phyloP scores from a whole-genome alignment of 2,329 filamentous ascomycete genomes.

The Falciphora oryzae region DNA sequence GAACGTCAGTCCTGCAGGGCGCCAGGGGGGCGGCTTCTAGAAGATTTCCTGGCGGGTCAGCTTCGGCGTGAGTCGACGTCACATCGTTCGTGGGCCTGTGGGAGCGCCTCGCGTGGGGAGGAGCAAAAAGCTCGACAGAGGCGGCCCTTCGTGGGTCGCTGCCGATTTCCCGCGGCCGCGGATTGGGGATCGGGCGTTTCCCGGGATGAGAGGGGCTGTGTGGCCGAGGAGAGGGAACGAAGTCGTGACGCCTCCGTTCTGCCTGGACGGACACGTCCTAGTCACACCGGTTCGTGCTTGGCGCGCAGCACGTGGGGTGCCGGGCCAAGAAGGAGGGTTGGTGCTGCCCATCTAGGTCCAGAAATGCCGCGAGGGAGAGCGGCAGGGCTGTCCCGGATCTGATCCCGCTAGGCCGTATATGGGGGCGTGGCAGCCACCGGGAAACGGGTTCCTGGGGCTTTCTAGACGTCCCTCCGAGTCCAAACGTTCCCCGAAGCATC shows the following conservation, averaged over 20 bases:
- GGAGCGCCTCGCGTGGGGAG: too few relatives aligned
- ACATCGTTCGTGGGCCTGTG: background rate
- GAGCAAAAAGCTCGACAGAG: too few relatives aligned
- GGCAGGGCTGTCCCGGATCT: background rate
- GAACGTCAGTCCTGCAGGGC: too few relatives aligned
- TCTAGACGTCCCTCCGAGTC: background rate
- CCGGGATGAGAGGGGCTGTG: background rate
- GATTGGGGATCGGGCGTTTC: background rate
- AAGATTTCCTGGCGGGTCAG: background rate
- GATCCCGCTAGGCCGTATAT: background rate
- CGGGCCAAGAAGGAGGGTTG: background rate
- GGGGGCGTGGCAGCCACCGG: background rate
- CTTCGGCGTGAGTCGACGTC: background rate
- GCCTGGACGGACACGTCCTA: background rate
- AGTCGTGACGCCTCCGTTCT: background rate
- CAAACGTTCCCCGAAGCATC: background rate
- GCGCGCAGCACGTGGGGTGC: background rate
- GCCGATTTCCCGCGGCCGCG: too few relatives aligned
- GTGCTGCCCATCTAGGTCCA: background rate
- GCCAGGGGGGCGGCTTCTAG: background rate
- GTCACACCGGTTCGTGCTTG: background rate
- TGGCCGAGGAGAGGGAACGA: background rate
- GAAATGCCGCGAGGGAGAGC: too few relatives aligned
- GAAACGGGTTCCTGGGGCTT: background rate
- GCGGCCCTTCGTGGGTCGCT: too few relatives aligned